Conservation (phyloP, 2,329 filamentous ascomycete species). For the Monosporascus sp. region DNA sequence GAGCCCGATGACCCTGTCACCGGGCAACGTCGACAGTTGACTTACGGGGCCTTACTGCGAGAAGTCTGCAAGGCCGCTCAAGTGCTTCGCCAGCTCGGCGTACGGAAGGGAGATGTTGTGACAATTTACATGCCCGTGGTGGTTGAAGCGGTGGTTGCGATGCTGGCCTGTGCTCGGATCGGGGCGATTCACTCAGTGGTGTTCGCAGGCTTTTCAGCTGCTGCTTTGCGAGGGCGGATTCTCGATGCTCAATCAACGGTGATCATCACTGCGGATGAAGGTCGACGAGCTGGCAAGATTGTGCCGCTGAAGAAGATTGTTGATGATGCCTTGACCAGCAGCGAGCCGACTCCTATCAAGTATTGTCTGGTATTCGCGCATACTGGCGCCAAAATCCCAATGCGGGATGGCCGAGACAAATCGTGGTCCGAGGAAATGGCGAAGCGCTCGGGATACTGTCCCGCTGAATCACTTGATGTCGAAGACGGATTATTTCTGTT, state of each 20-base stretch:
- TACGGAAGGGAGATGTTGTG: constrained; percentile 94
- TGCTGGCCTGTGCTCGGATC: constrained; percentile 87
- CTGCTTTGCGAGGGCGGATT: constrained; percentile 92
- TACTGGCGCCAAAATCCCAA: constrained; percentile 87
- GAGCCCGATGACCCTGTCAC: constrained; percentile 77
- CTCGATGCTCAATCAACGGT: constrained; percentile 86
- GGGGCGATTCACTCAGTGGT: constrained; percentile 96
- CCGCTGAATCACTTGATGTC: constrained; percentile 82
- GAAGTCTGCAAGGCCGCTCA: constrained; percentile 88
- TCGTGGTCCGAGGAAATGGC: constrained; percentile 99
- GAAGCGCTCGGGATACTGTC: constrained; percentile 90
- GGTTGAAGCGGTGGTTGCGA: constrained; percentile 85
- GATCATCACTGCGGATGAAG: constrained; percentile 95
- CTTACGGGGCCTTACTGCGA: constrained; percentile 86
- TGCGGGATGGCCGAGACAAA: constrained; percentile 79
- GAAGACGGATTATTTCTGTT: constrained; percentile 97
- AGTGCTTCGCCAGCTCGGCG: constrained; percentile 89
- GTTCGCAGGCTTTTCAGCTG: constrained; percentile 95
- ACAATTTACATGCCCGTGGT: constrained; percentile 99
- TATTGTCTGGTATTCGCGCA: constrained; percentile 81
- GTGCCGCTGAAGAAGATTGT: constrained; percentile 99
- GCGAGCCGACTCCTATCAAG: constrained; percentile 80
- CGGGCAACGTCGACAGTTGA: constrained; percentile 78
- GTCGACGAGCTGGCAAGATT: constrained; percentile 93
- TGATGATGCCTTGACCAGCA: constrained; percentile 88